phyloP scores from a whole-genome alignment of 805 yeast genomes.

The Candida railenensis region DNA sequence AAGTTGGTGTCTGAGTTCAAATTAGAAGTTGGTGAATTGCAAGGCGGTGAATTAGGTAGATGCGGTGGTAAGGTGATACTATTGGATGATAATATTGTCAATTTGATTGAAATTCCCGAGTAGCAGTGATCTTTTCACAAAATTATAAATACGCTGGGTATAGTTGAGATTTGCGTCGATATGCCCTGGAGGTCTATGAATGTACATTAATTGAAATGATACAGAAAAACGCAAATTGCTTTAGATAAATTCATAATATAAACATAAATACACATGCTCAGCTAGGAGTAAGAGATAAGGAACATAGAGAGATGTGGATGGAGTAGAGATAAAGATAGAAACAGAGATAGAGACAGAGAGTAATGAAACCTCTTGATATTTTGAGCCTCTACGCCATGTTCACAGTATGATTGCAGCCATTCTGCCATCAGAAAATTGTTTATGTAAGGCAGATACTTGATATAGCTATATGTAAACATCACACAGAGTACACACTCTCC shows the following conservation, averaged over 20 bases:
- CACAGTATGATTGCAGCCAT: neutral
- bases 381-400: no score
- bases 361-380: no score
- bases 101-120: conserved; percentile 1
- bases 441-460: neutral
- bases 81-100: neutral
- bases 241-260: no score
- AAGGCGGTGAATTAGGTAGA: conserved; percentile 2
- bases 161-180: no score
- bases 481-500: no score
- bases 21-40: neutral
- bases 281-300: neutral
- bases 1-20: conserved; percentile 1
- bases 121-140: no score
- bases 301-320: no score
- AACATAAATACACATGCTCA: no score
- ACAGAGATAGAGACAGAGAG: neutral
- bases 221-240: no score
- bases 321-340: no score
- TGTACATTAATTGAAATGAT: no score
- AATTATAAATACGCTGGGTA: no score
- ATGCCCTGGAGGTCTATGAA: neutral
- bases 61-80: conserved; percentile 3
- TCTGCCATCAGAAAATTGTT: neutral
- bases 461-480: neutral